A percentile compares a stretch with the other conserved stretches of the same genome.
Conservation (phyloP, 1,139 yeast species). For the Candida sp. region DNA sequence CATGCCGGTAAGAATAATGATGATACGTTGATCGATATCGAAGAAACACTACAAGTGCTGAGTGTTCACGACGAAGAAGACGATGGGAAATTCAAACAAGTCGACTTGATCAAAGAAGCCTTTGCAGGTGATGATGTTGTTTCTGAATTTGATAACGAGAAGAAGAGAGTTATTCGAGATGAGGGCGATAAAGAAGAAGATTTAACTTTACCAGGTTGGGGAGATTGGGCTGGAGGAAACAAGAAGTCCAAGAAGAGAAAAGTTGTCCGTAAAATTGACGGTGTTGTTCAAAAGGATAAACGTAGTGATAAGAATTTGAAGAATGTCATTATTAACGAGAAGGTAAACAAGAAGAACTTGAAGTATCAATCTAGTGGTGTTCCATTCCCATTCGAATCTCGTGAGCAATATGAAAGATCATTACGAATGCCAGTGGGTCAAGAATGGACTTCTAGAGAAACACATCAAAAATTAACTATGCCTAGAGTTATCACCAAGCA, state of each 20-base stretch:
- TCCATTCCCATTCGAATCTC: constrained; percentile 90
- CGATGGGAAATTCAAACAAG: constrained; percentile 61
- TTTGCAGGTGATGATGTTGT: constrained; percentile 97
- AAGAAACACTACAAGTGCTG: constrained; percentile 39
- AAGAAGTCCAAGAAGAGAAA: constrained; percentile 57
- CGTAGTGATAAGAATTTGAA: constrained; percentile 75
- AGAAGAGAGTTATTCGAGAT: constrained; percentile 60
- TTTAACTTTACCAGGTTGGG: constrained; percentile 93
- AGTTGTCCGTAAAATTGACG: constrained; percentile 65
- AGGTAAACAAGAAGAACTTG: constrained; percentile 74
- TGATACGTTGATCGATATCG: constrained; percentile 46
- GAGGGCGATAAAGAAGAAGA: constrained; percentile 91
- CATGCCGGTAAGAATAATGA: constrained; percentile 26
- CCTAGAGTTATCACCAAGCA: constrained; percentile 86
- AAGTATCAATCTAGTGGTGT: constrained; percentile 85
- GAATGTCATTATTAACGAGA: constrained; percentile 88
- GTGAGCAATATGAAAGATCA: constrained; percentile 93
- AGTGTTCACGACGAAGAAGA: constrained; percentile 29
- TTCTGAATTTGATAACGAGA: constrained; percentile 73
- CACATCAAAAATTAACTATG: constrained; percentile 85
- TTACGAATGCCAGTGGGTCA: constrained; percentile 96
- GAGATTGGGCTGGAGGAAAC: constrained; percentile 71
- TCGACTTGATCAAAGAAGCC: constrained; percentile 82
- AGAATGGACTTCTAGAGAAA: constrained; percentile 89
- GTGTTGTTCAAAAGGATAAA: constrained; percentile 65